Conservation (phyloP, 2,329 filamentous ascomycete species). For the Bipolaris gigantea region DNA sequence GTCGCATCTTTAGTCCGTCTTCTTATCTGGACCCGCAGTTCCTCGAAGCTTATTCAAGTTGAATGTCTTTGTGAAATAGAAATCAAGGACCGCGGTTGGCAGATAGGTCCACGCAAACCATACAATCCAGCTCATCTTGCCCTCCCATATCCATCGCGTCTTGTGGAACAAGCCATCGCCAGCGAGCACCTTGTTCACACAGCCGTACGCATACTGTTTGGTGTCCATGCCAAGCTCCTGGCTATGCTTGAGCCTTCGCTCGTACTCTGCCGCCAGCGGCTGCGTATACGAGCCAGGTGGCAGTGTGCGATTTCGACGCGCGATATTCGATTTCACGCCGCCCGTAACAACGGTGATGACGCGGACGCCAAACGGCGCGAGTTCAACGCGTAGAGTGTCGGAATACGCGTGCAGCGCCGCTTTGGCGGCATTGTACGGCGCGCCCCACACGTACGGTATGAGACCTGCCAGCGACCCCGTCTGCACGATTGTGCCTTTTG, state of each 20-base stretch:
- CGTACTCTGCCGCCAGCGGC: slow-evolving; percentile 56
- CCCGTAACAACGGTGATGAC: slow-evolving; percentile 59
- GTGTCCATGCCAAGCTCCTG: slow-evolving; percentile 57
- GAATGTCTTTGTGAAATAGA: slow-evolving; percentile 55
- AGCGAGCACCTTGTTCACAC: slow-evolving; percentile 56
- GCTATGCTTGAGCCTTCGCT: slow-evolving; percentile 55
- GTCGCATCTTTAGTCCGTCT: slow-evolving; percentile 12
- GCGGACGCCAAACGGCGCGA: slow-evolving; percentile 54
- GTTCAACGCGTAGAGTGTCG: slow-evolving; percentile 61
- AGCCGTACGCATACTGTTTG: slow-evolving; percentile 57
- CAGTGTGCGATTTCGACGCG: slow-evolving; percentile 54
- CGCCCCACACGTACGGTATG: slow-evolving; percentile 41
- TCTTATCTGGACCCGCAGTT: slow-evolving; percentile 38
- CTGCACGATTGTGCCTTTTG: slow-evolving; percentile 51
- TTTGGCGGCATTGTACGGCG: slow-evolving; percentile 61
- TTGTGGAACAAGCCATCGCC: slow-evolving; percentile 39
- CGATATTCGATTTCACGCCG: slow-evolving; percentile 62
- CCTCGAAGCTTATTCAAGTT: slow-evolving; percentile 52
- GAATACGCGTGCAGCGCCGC: slow-evolving; percentile 62
- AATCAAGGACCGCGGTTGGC: slow-evolving; percentile 49
- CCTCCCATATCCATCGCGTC: slow-evolving; percentile 59
- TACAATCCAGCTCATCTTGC: slow-evolving; percentile 53
- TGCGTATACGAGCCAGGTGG: slow-evolving; percentile 55
- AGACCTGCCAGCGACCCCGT: slow-evolving; percentile 51
- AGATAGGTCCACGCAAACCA: slow-evolving; percentile 55